These are phyloP conservation scores for Verticillium isaacii DNA, from an alignment of 2,329 filamentous ascomycete genomes.

Conservation along the genomic window DNA sequence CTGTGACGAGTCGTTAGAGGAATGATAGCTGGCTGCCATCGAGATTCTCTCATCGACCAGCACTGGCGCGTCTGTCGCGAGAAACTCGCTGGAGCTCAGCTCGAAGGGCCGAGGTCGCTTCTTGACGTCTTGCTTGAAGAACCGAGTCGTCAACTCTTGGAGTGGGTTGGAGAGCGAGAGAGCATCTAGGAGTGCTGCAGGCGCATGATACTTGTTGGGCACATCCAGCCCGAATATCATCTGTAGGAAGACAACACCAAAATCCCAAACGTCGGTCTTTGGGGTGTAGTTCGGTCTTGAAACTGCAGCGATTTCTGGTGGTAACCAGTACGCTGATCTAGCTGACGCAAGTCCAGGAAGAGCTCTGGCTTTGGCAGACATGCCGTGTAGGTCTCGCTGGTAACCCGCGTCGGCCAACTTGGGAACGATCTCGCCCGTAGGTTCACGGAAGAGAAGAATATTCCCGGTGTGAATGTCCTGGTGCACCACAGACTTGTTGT, in stretches of 20 bases:
- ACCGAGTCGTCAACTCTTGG: conserved; percentile 73
- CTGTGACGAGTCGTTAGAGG: conserved; percentile 33
- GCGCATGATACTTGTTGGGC: conserved; percentile 72
- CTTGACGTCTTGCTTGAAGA: conserved; percentile 81
- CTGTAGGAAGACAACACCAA: conserved; percentile 86
- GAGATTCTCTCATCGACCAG: conserved; percentile 38
- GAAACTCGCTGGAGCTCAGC: conserved; percentile 58
- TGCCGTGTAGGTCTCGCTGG: conserved; percentile 61
- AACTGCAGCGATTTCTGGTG: conserved; percentile 67
- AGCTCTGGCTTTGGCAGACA: conserved; percentile 48
- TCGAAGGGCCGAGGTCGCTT: conserved; percentile 82
- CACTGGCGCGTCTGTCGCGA: conserved; percentile 60
- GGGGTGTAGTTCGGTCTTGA: conserved; percentile 60
- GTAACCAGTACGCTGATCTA: conserved; percentile 76
- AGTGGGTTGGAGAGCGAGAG: conserved; percentile 69
- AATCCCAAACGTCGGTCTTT: conserved; percentile 93
- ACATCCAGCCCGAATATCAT: conserved; percentile 88
- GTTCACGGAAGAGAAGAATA: conserved; percentile 68
- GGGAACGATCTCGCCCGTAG: conserved; percentile 63
- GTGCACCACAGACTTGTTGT: conserved; percentile 79
- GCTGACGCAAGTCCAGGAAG: conserved; percentile 53
- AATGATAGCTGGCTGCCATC: conserved; percentile 21
- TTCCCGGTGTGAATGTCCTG: conserved; percentile 78
- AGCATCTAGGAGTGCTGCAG: conserved; percentile 66
- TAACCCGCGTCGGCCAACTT: conserved; percentile 73